Base-by-base conservation (phyloP, 208 protist genomes). In the Acanthamoeba triangularis region DNA sequence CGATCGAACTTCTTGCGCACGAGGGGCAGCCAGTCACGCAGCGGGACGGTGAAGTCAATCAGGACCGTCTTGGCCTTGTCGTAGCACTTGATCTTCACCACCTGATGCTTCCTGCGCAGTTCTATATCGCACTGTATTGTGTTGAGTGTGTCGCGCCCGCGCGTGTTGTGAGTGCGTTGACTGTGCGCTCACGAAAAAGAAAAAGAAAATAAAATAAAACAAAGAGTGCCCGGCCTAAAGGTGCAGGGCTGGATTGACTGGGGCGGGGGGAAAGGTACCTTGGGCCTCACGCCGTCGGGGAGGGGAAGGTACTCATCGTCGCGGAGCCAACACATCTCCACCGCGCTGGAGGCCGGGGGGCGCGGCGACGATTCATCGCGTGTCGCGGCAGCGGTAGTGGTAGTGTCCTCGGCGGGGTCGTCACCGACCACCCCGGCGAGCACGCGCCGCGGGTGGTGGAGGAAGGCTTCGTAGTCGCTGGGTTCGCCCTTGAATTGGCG, bases 61-160 rank as follows among this genome's bases (percentile, higher is more conserved):
- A 90, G 28, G n/a, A 69, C 59, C 41, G 84, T 90, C 23, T 90
- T 90, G 54, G 59, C 59, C 35, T 30, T 35, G 0, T 90, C 84
- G 49, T 49, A 72, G 52, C 59, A 90, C 59, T 90, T 90, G n/a
- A 90, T n/a, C 84, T 69, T 61, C 84, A 90, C 59, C n/a, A 90
- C 84, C 49, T 90, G 84, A 25, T 37, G 30, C 49, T 65, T 90
- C 35, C 16, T 35, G 2, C 59, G 49, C 59, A 90, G 59, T 11
- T 90, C 84, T 30, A 90, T 49, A 2, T 72, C 84, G 10, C 49
- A 72, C 84, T 90, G 59, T 67, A 25, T 65, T 65, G 11, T 23
- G 2, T n/a, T 37, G 7, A 65, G 59, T 5, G 8, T 13, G 13
- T 65, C 18, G 59, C 59, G 23, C 59, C 7, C 30, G 23, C 59